Conservation (phyloP, 768 basidiomycete genomes). For the Psilocybe subaeruginosa region DNA sequence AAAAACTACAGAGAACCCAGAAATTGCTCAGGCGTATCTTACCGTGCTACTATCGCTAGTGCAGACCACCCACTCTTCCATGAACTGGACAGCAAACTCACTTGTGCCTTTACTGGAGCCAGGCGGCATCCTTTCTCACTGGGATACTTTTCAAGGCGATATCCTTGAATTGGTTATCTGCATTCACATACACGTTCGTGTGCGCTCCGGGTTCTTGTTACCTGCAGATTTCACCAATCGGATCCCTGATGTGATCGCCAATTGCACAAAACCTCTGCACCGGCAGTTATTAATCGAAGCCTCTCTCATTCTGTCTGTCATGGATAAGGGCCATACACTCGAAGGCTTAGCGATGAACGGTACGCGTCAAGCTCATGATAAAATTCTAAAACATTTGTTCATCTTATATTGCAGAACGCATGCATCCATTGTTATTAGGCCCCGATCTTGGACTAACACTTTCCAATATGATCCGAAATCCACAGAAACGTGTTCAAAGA, state of each 20-base stretch:
- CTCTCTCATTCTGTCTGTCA: constrained; percentile 9
- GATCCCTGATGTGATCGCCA: constrained; percentile 7
- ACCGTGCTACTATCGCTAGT: constrained; percentile 14
- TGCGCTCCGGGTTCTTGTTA: constrained; percentile 13
- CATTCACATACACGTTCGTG: constrained; percentile 15
- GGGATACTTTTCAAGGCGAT: constrained; percentile 7
- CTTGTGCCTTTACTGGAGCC: constrained; percentile 12
- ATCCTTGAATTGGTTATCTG: constrained; percentile 13
- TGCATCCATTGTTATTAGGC: constrained; percentile 10
- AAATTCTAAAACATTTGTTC: neutral
- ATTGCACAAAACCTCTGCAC: constrained; percentile 16
- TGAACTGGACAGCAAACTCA: constrained; percentile 13
- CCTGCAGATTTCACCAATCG: constrained; percentile 5
- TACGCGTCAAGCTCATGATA: neutral
- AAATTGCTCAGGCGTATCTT: constrained; percentile 12
- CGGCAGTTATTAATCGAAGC: constrained; percentile 11
- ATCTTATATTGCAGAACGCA: neutral
- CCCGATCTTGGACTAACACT: constrained; percentile 9
- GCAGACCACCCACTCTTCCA: constrained; percentile 14
- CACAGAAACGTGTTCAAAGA: constrained; percentile 15
- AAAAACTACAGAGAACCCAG: constrained; percentile 8
- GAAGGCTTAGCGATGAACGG: constrained; percentile 2
- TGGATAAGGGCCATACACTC: constrained; percentile 12
- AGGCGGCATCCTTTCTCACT: constrained; percentile 7
- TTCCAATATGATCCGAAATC: constrained; percentile 9